Base-by-base conservation (phyloP, 345 rosid species). In the Melaleuca alternifolia region DNA sequence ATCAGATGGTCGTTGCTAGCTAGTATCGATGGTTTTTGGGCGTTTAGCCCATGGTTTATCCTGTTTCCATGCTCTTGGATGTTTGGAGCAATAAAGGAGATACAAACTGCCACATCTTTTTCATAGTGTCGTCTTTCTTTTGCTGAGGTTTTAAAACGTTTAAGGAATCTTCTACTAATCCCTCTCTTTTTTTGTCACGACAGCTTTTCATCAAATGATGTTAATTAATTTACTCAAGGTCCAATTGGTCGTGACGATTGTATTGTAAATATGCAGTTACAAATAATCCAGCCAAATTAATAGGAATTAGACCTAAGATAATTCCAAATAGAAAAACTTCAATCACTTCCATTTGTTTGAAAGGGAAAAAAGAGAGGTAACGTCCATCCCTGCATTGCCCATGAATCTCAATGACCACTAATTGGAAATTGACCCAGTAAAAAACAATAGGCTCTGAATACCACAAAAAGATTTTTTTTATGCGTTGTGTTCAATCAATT, bases 31-130 rank as follows among this genome's bases (percentile, higher is more conserved):
- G n/a, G 79, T 71, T 0, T 33, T 71, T 33, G 13, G 24, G 79
- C 79, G 0, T 33, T 33, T 30, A 65, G 46, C 6, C 77, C 76
- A 56, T 56, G n/a, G n/a, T n/a, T n/a, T n/a, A 28, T 65, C 11
- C 0, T 10, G 23, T 62, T 0, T 65, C 77, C 46, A 7, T 6
- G 24, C 0, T 65, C 48, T 65, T 65, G 1, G 48, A 71, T 71
- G 48, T 71, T 37, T 71, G 79, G 79, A 0, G 48, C 79, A 71
- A 71, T 71, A 71, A 71, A 71, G 33, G 24, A 16, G 20, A 71
- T 13, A 10, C 46, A 0, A 62, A 37, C 37, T 33, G 26, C 26
- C 26, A 37, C 23, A 18, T 15, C 79, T 0, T 71, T 37, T 71
- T 71, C 1, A 20, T 37, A 16, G 79, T 71, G 26, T 71, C 79